These are phyloP conservation scores for Exophiala sp. DNA, from an alignment of 2,329 filamentous ascomycete genomes.

Conservation along the genomic window DNA sequence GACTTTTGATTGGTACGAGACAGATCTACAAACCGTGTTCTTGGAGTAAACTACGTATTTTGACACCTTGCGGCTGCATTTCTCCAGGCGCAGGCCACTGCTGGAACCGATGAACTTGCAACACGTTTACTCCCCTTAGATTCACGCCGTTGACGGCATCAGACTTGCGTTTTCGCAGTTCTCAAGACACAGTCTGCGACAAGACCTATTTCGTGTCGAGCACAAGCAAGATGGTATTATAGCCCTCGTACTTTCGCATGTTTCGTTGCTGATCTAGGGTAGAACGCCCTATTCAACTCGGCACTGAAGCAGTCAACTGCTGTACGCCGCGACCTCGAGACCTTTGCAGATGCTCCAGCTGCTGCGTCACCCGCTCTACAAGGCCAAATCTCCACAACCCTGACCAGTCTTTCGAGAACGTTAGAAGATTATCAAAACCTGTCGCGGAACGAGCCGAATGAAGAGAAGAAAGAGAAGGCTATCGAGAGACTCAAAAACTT, in stretches of 20 bases:
- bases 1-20: too few relatives aligned
- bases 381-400: conserved; percentile 70
- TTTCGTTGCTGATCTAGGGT: neutral
- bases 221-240: conserved; percentile 16
- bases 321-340: conserved; percentile 71
- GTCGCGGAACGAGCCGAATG: conserved; percentile 82
- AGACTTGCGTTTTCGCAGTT: too few relatives aligned
- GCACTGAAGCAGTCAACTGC: conserved; percentile 79
- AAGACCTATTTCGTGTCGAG: neutral
- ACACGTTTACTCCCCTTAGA: neutral
- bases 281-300: conserved; percentile 84
- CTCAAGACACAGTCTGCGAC: too few relatives aligned
- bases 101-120: neutral
- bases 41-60: too few relatives aligned
- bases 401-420: conserved; percentile 80
- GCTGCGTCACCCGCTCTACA: conserved; percentile 62
- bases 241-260: neutral
- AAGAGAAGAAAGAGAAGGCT: conserved; percentile 88
- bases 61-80: too few relatives aligned
- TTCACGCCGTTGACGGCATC: too few relatives aligned
- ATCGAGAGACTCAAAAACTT: conserved; percentile 82
- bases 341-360: conserved; percentile 58
- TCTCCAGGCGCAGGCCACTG: neutral
- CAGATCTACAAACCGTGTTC: too few relatives aligned
- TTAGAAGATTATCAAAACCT: conserved; percentile 88